Conservation (phyloP, 345 rosid genomes). For the Geranium rotundifolium region DNA sequence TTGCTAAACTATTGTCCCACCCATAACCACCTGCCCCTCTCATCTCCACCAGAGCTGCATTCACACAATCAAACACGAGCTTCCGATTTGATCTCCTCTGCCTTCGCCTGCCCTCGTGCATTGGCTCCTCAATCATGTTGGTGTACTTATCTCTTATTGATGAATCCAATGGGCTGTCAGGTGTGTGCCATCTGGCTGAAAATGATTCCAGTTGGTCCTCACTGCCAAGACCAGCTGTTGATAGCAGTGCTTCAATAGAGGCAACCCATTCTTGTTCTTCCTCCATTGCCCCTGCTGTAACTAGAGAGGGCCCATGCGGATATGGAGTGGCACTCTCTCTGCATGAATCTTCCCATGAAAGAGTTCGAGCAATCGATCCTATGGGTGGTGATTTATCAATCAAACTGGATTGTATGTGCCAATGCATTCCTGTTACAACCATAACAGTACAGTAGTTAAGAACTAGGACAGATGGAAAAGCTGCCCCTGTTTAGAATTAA, state of each 20-base stretch:
- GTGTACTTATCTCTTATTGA: constrained; percentile 42
- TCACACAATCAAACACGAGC: constrained; percentile 67
- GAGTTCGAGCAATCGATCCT: constrained; percentile 48
- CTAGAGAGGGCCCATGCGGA: constrained; percentile 24
- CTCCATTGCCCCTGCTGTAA: constrained; percentile 24
- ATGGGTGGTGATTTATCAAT: constrained; percentile 63
- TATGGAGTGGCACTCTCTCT: constrained; percentile 26
- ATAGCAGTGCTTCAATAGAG: constrained; percentile 41
- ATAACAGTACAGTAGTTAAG: not conserved
- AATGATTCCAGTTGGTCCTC: constrained; percentile 20
- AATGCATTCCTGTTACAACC: constrained; percentile 22
- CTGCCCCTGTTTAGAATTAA: not conserved
- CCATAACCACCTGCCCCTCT: constrained; percentile 20
- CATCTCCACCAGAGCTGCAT: constrained; percentile 46
- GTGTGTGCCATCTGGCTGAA: constrained; percentile 57
- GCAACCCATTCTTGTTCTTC: constrained; percentile 53
- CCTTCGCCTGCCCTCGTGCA: constrained; percentile 58
- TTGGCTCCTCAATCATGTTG: constrained; percentile 29
- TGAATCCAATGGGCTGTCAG: constrained; percentile 68
- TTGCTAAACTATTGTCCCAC: constrained; percentile 17
- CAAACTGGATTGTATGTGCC: constrained; percentile 27
- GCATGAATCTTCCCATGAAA: constrained; percentile 43
- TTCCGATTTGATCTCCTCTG: constrained; percentile 48
- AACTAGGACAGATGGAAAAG: not conserved
- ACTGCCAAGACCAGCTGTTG: constrained; percentile 38